Conservation (phyloP, 129 eudicot genomes). For the Flaveria trinervia region DNA sequence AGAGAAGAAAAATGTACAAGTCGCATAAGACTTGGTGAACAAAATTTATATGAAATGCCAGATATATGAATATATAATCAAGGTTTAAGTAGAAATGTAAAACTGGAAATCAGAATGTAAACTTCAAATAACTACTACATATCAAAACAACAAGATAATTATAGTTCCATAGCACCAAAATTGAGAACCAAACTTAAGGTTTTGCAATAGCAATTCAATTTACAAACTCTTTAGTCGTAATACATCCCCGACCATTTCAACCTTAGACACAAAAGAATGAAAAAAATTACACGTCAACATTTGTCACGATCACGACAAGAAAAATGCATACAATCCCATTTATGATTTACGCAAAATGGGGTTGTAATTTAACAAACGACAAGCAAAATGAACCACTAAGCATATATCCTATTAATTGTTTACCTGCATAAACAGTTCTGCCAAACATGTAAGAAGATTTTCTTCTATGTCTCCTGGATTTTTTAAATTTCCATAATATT, state of each 20-base stretch:
- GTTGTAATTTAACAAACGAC: not conserved
- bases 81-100: constrained; percentile 1
- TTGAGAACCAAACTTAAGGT: not conserved
- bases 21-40: not conserved
- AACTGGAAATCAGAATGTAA: not conserved
- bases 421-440: constrained; percentile 71
- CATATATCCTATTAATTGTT: not conserved
- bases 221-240: not conserved
- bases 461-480: constrained; percentile 75
- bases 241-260: not conserved
- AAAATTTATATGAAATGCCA: not conserved
- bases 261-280: not conserved
- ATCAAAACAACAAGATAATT: not conserved
- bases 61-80: not conserved
- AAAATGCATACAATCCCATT: not conserved
- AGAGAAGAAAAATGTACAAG: not conserved
- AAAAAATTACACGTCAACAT: not conserved
- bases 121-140: not conserved
- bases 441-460: constrained; percentile 85
- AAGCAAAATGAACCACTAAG: not conserved
- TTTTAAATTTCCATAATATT: constrained; percentile 71
- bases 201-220: not conserved
- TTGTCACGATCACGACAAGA: not conserved
- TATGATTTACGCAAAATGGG: not conserved
- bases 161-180: not conserved